phyloP scores from a whole-genome alignment of 176 grass and related monocot species.

The Aegilops tauschii region DNA sequence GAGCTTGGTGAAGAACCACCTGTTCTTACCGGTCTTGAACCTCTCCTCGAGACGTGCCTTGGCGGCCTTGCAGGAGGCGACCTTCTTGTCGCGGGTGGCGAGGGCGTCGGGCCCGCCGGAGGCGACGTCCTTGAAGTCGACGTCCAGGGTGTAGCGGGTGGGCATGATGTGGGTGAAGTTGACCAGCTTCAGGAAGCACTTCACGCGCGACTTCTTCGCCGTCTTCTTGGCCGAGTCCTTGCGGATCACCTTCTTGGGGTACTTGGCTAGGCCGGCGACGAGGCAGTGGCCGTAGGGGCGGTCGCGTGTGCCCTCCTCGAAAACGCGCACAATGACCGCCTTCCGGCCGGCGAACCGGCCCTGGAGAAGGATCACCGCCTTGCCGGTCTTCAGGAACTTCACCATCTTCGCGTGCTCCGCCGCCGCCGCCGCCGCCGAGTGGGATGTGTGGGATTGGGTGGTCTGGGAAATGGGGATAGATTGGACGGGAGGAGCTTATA shows the following conservation, averaged over 20 bases:
- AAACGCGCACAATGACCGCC: conserved; percentile 50
- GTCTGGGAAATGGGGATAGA: background rate
- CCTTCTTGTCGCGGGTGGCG: conserved; percentile 40
- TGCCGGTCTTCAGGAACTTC: conserved; percentile 52
- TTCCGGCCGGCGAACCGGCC: conserved; percentile 48
- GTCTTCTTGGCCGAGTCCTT: conserved; percentile 66
- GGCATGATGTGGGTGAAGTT: conserved; percentile 64
- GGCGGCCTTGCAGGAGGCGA: conserved; percentile 35
- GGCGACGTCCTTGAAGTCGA: conserved; percentile 53
- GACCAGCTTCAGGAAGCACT: conserved; percentile 56
- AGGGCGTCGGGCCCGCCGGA: conserved; percentile 28
- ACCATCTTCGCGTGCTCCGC: conserved; percentile 37
- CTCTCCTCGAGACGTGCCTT: conserved; percentile 52
- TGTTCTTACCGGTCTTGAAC: conserved; percentile 62
- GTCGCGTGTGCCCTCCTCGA: conserved; percentile 60
- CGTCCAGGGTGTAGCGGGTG: conserved; percentile 53
- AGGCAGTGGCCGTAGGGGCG: conserved; percentile 57
- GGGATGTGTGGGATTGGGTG: background rate
- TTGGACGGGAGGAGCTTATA: background rate
- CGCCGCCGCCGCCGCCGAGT: background rate
- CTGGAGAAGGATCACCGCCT: conserved; percentile 57
- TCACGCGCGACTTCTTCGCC: conserved; percentile 57
- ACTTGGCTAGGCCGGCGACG: conserved; percentile 49
- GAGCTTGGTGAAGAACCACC: conserved; percentile 68
- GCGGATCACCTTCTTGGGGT: conserved; percentile 57